Base-by-base conservation (phyloP, 2,329 filamentous ascomycete genomes). In the Metarhizium rileyi region DNA sequence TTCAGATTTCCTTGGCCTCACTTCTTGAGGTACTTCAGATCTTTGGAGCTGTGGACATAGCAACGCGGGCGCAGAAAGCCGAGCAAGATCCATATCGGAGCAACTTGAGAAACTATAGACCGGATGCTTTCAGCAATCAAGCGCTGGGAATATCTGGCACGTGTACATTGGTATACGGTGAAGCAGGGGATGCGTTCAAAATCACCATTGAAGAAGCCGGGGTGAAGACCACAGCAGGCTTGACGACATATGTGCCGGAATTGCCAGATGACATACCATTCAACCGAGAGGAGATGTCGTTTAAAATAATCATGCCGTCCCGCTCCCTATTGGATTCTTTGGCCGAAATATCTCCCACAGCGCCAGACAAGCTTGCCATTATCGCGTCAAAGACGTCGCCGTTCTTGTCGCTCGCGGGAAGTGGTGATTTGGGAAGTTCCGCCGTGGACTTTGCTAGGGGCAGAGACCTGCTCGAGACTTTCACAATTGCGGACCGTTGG, bases 11-110 rank as follows among this genome's bases (percentile, higher is more conserved):
- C 2, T 78, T 98, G 8, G 77, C 84, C 4, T 87, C 91, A 18
- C 78, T 98, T 3, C 80, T 98, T 48, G 93, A 97, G 69, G 95
- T 91, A 0, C 76, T 98, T 7, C 91, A 96, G 61, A 97, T 98
- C 46, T 95, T 98, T 61, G 89, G 89, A 46, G 82, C 90, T n/a
- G 80, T 90, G 43, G 86, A 87, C 56, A 75, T 81, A 14, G 72
- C 79, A 5, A 73, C 71, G 38, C 77, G 78, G 54, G 71, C 77
- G 45, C 72, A 76, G 46, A 82, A 77, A 59, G 70, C 75, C 6
- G 80, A 83, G 12, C 70, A 75, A 51, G 80, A 84, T 54, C 71
- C 73, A 1, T 83, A 81, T 59, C 76, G 75, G 53, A 81, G 77
- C 65, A 82, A 81, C 57, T 66, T 81, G 36, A 74, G 78, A 46